Conservation (phyloP, 257 asterid species). For the Plantago ovata region DNA sequence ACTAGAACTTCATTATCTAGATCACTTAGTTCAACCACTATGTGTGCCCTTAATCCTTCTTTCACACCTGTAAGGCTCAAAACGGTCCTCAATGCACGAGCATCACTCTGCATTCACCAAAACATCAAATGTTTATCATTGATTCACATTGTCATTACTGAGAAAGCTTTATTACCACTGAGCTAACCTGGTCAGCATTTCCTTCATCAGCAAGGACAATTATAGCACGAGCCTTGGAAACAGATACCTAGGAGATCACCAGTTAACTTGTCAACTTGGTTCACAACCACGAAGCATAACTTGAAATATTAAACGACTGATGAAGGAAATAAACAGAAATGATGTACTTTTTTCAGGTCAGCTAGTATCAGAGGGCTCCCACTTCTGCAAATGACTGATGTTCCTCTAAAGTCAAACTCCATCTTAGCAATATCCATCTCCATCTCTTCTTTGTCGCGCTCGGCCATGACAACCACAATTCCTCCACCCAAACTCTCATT, state of each 20-base stretch:
- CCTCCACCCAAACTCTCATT: conserved; percentile 94
- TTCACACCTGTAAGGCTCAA: conserved; percentile 90
- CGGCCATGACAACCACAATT: conserved; percentile 86
- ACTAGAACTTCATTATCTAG: conserved; percentile 89
- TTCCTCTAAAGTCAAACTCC: conserved; percentile 89
- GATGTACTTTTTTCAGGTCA: conserved; percentile 65
- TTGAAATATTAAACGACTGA: conserved; percentile 1
- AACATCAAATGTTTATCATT: conserved; percentile 24
- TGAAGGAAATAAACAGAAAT: conserved; percentile 7
- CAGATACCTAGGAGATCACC: conserved; percentile 60
- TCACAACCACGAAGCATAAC: background rate
- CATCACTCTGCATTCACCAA: conserved; percentile 69
- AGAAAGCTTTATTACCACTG: conserved; percentile 21
- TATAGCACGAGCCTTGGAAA: conserved; percentile 90
- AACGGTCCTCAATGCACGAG: conserved; percentile 88
- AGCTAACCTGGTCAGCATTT: conserved; percentile 80
- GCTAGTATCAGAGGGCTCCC: conserved; percentile 92
- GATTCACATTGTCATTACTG: conserved; percentile 15
- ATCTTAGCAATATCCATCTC: conserved; percentile 88
- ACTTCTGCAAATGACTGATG: conserved; percentile 87
- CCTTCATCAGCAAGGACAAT: conserved; percentile 94
- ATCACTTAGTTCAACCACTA: conserved; percentile 88
- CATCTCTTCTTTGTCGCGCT: conserved; percentile 95
- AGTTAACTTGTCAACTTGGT: conserved; percentile 27
- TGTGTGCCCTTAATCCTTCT: conserved; percentile 80